A percentile compares a stretch with the other conserved stretches of the same genome.
These are phyloP conservation scores for Acacia concinna DNA, from an alignment of 331 rosid genomes.

Conservation along the genomic window DNA sequence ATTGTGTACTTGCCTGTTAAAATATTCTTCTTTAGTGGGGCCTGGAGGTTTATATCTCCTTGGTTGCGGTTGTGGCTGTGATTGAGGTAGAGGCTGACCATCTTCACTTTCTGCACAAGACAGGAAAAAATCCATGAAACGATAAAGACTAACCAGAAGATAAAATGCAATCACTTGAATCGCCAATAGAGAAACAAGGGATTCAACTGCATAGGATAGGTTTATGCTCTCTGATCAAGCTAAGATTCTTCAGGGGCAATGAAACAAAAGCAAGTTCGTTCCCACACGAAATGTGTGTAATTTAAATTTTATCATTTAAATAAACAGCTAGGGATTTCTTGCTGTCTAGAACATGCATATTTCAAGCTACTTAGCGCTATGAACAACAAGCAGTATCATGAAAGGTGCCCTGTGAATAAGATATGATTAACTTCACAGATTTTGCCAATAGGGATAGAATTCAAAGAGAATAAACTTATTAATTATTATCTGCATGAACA, in stretches of 20 bases:
- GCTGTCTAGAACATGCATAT: not conserved
- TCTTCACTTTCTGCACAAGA: conserved; percentile 42
- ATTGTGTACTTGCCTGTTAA: conserved; percentile 62
- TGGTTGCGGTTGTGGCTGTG: conserved; percentile 40
- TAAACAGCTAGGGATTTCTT: not conserved
- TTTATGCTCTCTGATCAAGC: not conserved
- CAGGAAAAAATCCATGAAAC: conserved; percentile 22
- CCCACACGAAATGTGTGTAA: not conserved
- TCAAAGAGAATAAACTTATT: too few species aligned
- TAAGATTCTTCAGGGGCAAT: not conserved
- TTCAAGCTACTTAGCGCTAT: not conserved
- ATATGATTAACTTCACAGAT: too few species aligned
- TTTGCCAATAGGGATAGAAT: not conserved
- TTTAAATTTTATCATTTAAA: not conserved
- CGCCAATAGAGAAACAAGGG: not conserved
- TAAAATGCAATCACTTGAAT: not conserved
- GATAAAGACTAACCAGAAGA: conserved; percentile 4
- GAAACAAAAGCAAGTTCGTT: not conserved
- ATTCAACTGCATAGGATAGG: not conserved
- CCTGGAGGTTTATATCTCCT: conserved; percentile 53
- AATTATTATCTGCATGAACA: too few species aligned
- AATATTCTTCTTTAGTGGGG: conserved; percentile 56
- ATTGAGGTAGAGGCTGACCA: conserved; percentile 23
- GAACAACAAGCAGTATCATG: not conserved
- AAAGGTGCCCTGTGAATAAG: not conserved